Evolutionary conservation across 768 basidiomycete genomes (phyloP).

Genomic region (Termitomyces sp.): DNA sequence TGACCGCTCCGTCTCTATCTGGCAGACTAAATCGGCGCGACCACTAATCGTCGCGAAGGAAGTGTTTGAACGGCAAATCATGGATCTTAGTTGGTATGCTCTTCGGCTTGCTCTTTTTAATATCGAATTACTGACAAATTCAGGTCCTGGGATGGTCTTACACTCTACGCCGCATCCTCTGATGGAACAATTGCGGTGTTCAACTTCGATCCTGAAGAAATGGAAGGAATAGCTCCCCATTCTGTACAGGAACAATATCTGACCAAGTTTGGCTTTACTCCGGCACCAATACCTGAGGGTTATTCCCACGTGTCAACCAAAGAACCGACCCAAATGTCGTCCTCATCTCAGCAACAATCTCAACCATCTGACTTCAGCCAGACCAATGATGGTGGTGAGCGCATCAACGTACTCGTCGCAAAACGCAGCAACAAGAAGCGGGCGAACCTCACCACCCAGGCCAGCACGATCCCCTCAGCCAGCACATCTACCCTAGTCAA

Average conservation of each 20-base stretch:
- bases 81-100: slow-evolving; percentile 91
- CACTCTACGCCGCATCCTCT: slow-evolving; percentile 91
- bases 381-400: slow-evolving; percentile 46
- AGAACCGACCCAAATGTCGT: slow-evolving; percentile 32
- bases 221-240: slow-evolving; percentile 77
- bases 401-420: slow-evolving; percentile 71
- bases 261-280: slow-evolving; percentile 72
- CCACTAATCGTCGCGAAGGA: slow-evolving; percentile 93
- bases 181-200: slow-evolving; percentile 94
- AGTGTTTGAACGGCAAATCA: slow-evolving; percentile 90
- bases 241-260: slow-evolving; percentile 76
- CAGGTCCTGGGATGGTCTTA: slow-evolving; percentile 92
- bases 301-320: slow-evolving; percentile 51
- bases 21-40: slow-evolving; percentile 90
- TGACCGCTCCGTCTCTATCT: slow-evolving; percentile 90
- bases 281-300: slow-evolving; percentile 66
- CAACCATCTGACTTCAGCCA: slow-evolving; percentile 26
- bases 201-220: slow-evolving; percentile 74
- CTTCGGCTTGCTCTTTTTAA: neutral
- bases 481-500: slow-evolving; percentile 8
- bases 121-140: neutral
- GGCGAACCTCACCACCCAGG: slow-evolving; percentile 23
- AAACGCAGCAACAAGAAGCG: slow-evolving; percentile 72
- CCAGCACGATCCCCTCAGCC: slow-evolving; percentile 20
- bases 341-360: slow-evolving; percentile 28